These are phyloP conservation scores for Arabidopsis hybrid DNA, from an alignment of 441 rosid genomes.

Conservation along the genomic window DNA sequence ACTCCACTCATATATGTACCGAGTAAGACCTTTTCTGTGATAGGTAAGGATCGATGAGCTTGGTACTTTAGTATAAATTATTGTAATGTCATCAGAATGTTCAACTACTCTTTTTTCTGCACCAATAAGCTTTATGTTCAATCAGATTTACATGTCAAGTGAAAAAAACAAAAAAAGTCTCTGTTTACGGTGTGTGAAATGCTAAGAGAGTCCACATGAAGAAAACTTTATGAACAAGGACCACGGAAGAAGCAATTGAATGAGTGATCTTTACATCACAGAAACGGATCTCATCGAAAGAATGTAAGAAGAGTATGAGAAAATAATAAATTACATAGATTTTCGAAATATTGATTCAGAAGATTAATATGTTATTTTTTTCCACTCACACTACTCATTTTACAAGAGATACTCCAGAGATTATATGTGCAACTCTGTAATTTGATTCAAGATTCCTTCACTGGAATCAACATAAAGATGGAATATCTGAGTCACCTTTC, in stretches of 20 bases:
- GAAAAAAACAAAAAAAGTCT: neutral
- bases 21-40: conserved; percentile 17
- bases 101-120: conserved; percentile 1
- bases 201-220: conserved; percentile 12
- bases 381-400: too few relatives aligned
- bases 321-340: neutral
- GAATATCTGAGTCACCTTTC: conserved; percentile 6
- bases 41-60: conserved; percentile 24
- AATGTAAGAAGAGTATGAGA: neutral
- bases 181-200: neutral
- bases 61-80: conserved; percentile 11
- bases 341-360: neutral
- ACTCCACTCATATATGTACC: conserved; percentile 8
- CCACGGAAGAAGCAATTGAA: conserved; percentile 8
- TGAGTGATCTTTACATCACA: neutral
- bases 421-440: neutral
- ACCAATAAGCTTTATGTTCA: neutral
- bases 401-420: neutral
- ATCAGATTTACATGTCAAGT: neutral
- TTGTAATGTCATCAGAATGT: conserved; percentile 4
- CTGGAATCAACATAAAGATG: neutral
- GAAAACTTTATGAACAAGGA: conserved; percentile 5
- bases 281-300: conserved; percentile 5
- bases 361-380: too few relatives aligned
- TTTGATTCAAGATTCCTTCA: neutral